Percentiles rank a stretch among this genome's conserved stretches.
These are phyloP conservation scores for Chalciporus sphaerocephalus DNA, from an alignment of 768 basidiomycete genomes.

Conservation along the genomic window DNA sequence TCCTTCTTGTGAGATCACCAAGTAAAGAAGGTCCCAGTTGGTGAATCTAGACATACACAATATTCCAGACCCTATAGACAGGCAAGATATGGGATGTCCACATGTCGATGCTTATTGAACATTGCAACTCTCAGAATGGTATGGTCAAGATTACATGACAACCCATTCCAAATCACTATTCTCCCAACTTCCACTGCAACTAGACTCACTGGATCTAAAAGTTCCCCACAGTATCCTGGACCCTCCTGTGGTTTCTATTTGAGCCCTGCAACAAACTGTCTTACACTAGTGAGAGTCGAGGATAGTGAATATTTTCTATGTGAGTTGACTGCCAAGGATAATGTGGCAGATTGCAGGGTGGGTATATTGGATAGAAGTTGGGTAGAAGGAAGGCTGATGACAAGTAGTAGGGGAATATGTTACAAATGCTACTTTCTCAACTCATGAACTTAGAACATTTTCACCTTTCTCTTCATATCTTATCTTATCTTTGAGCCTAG, in stretches of 20 bases:
- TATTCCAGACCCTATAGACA: background rate
- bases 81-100: background rate
- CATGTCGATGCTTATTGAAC: background rate
- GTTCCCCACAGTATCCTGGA: no score
- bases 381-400: background rate
- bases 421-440: no score
- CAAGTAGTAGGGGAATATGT: background rate
- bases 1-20: background rate
- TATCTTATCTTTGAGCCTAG: no score
- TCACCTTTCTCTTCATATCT: no score
- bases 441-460: no score
- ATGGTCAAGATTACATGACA: no score
- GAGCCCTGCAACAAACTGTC: slow-evolving; percentile 34
- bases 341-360: background rate
- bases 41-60: background rate
- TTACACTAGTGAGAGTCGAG: slow-evolving; percentile 34
- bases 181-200: no score
- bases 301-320: slow-evolving; percentile 1
- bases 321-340: slow-evolving; percentile 10
- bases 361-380: background rate
- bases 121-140: slow-evolving; percentile 8
- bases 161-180: no score
- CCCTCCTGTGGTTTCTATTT: no score
- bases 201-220: no score
- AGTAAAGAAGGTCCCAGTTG: background rate